Percentiles rank a stretch among this genome's conserved stretches.
Conservation (phyloP, 306 rosid genomes). For the Prunus mira region DNA sequence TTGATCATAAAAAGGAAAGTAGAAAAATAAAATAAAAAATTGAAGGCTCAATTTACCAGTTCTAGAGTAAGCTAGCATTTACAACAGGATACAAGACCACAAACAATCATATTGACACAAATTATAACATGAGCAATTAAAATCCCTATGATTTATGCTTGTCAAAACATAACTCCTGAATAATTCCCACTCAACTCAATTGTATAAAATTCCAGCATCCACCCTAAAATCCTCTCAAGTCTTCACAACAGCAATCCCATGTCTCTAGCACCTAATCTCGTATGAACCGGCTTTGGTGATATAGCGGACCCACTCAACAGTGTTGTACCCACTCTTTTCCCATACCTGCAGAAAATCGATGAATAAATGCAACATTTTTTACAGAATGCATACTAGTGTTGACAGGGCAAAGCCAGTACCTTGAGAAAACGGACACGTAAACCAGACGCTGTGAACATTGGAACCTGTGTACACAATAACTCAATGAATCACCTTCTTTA, state of each 20-base stretch:
- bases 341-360: constrained; percentile 63
- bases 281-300: constrained; percentile 95
- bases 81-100: constrained; percentile 23
- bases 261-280: constrained; percentile 79
- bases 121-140: neutral
- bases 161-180: neutral
- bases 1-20: neutral
- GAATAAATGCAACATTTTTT: neutral
- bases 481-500: constrained; percentile 1
- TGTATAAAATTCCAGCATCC: constrained; percentile 23
- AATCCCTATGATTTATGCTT: neutral
- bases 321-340: constrained; percentile 99
- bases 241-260: constrained; percentile 13
- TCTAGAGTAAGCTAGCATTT: constrained; percentile 20
- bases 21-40: neutral
- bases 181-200: constrained; percentile 7
- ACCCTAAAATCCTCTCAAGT: constrained; percentile 9
- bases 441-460: constrained; percentile 97
- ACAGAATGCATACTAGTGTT: neutral
- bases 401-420: constrained; percentile 35
- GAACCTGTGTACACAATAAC: constrained; percentile 47
- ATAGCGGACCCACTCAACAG: constrained; percentile 99
- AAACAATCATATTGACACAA: constrained; percentile 16
- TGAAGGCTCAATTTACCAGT: constrained; percentile 3
- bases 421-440: constrained; percentile 94